Conservation (phyloP, 768 basidiomycete genomes). For the Tricholoma sp. region DNA sequence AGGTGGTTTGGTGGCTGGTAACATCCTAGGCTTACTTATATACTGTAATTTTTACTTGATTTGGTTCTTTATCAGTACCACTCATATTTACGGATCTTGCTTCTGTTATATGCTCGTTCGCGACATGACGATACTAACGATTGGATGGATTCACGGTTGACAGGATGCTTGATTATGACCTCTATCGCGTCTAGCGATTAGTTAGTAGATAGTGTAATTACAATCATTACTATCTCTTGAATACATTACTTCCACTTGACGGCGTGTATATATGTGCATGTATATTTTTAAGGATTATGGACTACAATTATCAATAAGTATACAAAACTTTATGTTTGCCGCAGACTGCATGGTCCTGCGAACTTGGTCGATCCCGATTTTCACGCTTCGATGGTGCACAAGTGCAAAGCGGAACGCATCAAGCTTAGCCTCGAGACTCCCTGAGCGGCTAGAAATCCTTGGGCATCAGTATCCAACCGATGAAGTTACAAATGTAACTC, state of each 20-base stretch:
- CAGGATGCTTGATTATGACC: slow-evolving; percentile 24
- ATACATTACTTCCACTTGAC: neutral
- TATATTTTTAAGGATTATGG: neutral
- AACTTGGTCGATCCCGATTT: slow-evolving; percentile 6
- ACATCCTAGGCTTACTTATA: slow-evolving; percentile 23
- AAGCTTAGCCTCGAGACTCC: slow-evolving; percentile 9
- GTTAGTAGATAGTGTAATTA: slow-evolving; percentile 33
- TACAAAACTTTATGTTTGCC: neutral
- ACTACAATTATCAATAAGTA: too few relatives aligned
- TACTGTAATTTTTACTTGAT: slow-evolving; percentile 25
- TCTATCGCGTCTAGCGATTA: slow-evolving; percentile 16
- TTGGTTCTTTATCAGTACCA: slow-evolving; percentile 13
- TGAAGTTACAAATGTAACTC: slow-evolving; percentile 76
- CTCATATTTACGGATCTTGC: slow-evolving; percentile 10
- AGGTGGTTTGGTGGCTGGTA: slow-evolving; percentile 62
- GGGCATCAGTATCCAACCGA: slow-evolving; percentile 74
- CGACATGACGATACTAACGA: slow-evolving; percentile 20
- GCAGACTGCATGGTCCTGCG: slow-evolving; percentile 11
- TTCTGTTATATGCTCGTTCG: slow-evolving; percentile 2
- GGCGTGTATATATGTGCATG: neutral
- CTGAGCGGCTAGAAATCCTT: slow-evolving; percentile 43
- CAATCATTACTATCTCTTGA: slow-evolving; percentile 2
- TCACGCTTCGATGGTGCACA: slow-evolving; percentile 2
- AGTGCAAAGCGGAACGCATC: slow-evolving; percentile 7
- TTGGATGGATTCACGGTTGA: slow-evolving; percentile 24